Conservation (phyloP, 148 eudicot genomes). For the Bassia scoparia region DNA sequence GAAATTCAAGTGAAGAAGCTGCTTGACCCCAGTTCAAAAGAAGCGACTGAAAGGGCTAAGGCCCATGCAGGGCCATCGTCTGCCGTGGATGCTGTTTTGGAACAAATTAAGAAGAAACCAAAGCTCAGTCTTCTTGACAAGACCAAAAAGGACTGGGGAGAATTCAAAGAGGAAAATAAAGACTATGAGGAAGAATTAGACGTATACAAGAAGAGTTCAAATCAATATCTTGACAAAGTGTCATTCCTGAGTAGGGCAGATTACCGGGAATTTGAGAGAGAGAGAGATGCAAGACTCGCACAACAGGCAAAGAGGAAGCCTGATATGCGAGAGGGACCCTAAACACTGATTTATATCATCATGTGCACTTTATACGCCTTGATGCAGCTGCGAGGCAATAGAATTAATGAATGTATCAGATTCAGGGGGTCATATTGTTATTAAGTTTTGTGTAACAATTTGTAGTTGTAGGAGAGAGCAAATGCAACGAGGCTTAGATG, state of each 20-base stretch:
- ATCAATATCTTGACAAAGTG: constrained; percentile 82
- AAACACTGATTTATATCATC: constrained; percentile 9
- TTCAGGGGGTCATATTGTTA: too few species aligned
- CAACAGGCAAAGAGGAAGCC: constrained; percentile 66
- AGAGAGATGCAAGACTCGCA: constrained; percentile 84
- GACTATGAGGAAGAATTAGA: constrained; percentile 85
- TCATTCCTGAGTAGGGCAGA: constrained; percentile 83
- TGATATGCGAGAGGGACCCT: constrained; percentile 63
- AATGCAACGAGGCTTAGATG: not conserved
- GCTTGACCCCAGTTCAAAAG: constrained; percentile 57
- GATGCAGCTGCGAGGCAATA: not conserved
- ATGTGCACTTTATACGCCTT: not conserved
- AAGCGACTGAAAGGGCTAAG: constrained; percentile 66
- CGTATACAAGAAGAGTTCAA: constrained; percentile 87
- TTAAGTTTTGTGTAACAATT: not conserved
- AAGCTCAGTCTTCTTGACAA: constrained; percentile 93
- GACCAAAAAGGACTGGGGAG: constrained; percentile 99
- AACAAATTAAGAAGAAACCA: constrained; percentile 86
- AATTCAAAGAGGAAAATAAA: constrained; percentile 78
- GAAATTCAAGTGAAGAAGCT: constrained; percentile 70
- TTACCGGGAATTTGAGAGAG: constrained; percentile 77
- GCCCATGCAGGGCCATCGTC: constrained; percentile 47
- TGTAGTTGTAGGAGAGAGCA: constrained; percentile 4
- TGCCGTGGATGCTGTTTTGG: constrained; percentile 85
- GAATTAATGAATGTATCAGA: too few species aligned